These are phyloP conservation scores for Penicillium sp. DNA, from an alignment of 2,329 filamentous ascomycete genomes.

Conservation along the genomic window DNA sequence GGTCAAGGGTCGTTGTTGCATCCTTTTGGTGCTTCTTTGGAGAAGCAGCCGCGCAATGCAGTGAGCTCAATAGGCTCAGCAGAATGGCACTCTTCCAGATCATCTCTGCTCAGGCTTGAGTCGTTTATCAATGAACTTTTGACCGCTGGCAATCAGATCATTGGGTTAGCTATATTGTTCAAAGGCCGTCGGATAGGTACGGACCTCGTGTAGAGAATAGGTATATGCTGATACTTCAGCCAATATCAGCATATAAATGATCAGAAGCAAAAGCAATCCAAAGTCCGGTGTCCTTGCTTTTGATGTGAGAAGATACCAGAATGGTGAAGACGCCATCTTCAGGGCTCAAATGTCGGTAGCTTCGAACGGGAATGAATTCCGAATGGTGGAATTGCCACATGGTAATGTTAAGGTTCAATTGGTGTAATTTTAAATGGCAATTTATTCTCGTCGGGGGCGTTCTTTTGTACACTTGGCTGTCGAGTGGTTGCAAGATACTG, in stretches of 20 bases:
- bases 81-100: constrained; percentile 12
- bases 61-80: constrained; percentile 14
- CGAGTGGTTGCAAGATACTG: not conserved
- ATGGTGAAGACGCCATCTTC: not conserved
- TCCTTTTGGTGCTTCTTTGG: constrained; percentile 5
- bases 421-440: not conserved
- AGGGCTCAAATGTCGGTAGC: not conserved
- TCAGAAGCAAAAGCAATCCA: not conserved
- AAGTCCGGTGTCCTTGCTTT: not conserved
- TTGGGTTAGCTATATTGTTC: not conserved
- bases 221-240: not conserved
- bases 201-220: not conserved
- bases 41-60: constrained; percentile 17
- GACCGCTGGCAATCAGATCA: not conserved
- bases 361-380: constrained; percentile 3
- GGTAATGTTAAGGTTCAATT: not conserved
- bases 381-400: not conserved
- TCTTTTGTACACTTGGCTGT: not conserved
- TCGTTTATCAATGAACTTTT: not conserved
- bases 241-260: not conserved
- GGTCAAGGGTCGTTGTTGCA: not conserved
- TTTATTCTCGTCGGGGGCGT: not conserved
- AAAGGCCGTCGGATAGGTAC: not conserved
- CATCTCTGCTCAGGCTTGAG: constrained; percentile 5
- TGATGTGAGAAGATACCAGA: not conserved